Percentiles rank a stretch among this genome's conserved stretches.
These are phyloP conservation scores for Neurospora sp. DNA, from an alignment of 495 filamentous ascomycete species.

Conservation along the genomic window DNA sequence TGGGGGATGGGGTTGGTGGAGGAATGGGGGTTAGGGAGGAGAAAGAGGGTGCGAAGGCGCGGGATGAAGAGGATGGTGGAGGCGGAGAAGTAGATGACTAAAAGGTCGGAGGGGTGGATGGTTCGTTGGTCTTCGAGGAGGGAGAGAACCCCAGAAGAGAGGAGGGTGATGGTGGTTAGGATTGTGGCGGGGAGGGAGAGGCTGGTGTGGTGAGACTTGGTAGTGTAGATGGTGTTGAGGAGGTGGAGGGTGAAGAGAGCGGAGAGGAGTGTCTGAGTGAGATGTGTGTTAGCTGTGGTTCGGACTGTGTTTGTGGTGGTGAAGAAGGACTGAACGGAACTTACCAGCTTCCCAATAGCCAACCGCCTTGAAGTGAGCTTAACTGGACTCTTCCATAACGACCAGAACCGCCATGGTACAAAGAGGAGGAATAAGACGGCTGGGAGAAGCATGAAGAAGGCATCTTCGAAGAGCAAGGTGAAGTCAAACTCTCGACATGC, in stretches of 20 bases:
- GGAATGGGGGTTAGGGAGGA: not conserved
- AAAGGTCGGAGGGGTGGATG: constrained; percentile 20
- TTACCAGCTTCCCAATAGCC: constrained; percentile 21
- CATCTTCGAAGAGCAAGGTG: constrained; percentile 28
- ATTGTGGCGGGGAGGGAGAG: constrained; percentile 10
- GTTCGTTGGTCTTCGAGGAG: constrained; percentile 28
- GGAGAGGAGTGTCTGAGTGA: not conserved
- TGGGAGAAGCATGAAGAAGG: constrained; percentile 19
- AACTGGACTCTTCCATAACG: constrained; percentile 15
- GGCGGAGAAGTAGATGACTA: constrained; percentile 26
- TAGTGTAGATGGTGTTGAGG: constrained; percentile 12
- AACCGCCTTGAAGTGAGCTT: constrained; percentile 21
- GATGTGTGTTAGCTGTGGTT: not conserved
- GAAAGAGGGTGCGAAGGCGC: constrained; percentile 23
- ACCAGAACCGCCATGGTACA: constrained; percentile 11
- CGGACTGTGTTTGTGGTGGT: not conserved
- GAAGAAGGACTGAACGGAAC: not conserved
- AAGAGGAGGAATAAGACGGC: constrained; percentile 22
- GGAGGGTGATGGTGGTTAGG: constrained; percentile 4
- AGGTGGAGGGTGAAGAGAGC: constrained; percentile 20
- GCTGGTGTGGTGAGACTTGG: not conserved
- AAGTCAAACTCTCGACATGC: constrained; percentile 28
- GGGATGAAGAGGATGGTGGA: constrained; percentile 15
- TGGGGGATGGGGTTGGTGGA: not conserved
- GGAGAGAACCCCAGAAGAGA: constrained; percentile 13